Conservation (phyloP, 371 early-diverging fungal genomes). For the Nematocida parisii region DNA sequence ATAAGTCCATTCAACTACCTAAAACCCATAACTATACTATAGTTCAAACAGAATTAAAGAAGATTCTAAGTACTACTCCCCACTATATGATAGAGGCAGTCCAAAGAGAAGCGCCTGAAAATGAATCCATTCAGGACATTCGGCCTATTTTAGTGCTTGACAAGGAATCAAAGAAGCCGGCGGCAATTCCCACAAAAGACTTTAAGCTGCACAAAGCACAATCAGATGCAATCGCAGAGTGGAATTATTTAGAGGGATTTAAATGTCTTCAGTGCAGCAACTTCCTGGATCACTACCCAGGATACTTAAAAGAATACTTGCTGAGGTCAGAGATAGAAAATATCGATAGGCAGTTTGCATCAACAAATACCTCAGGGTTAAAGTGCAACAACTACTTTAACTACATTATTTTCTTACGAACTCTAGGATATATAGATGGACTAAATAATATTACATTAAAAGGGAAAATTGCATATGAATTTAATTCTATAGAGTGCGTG, state of each 20-base stretch:
- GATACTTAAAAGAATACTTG: conserved; percentile 6
- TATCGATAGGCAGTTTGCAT: conserved; percentile 3
- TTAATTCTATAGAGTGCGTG: conserved; percentile 67
- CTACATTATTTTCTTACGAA: conserved; percentile 63
- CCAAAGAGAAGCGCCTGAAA: background rate
- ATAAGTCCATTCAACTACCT: background rate
- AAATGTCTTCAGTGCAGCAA: conserved; percentile 46
- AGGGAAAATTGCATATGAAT: conserved; percentile 67
- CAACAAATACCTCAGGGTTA: conserved; percentile 45
- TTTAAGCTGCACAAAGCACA: conserved; percentile 17
- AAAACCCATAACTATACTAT: background rate
- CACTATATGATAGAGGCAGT: background rate
- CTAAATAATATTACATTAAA: conserved; percentile 59
- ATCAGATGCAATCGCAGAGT: conserved; percentile 2
- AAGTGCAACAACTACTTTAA: conserved; percentile 65
- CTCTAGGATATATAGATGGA: conserved; percentile 57
- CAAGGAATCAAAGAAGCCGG: conserved; percentile 17
- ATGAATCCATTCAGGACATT: background rate
- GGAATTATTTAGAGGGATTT: conserved; percentile 11
- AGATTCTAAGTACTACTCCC: background rate
- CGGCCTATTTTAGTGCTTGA: conserved; percentile 1
- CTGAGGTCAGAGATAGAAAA: conserved; percentile 46
- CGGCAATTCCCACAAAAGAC: conserved; percentile 26
- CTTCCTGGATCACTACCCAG: conserved; percentile 59
- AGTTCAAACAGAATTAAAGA: conserved; percentile 17